Base-by-base conservation (phyloP, 2,329 filamentous ascomycete genomes). In the Monosporascus sp. region DNA sequence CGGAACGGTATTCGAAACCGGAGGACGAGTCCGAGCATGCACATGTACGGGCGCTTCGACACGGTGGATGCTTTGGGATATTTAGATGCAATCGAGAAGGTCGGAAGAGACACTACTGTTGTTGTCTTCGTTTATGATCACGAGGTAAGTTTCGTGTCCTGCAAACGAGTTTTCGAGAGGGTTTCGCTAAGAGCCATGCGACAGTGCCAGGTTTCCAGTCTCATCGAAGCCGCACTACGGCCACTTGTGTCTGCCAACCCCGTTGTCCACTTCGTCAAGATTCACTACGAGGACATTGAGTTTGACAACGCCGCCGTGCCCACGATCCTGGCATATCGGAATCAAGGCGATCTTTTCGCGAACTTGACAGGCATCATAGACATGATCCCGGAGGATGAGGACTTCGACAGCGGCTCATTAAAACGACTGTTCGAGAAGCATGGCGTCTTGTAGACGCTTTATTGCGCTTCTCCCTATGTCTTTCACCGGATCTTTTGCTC, bases 51-150 rank as follows among this genome's bases (percentile, higher is more conserved):
- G 22, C 82, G 80, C 14, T 75, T 97, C 57, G 87, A 92, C 56
- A 81, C 84, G 54, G 94, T 97, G 1, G 92, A 97, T 75, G 93
- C 90, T 7, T 77, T 88, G 58, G 94, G 92, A 18, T 99, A 96
- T 65, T 80, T 99, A n/a, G 92, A 97, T 70, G 92, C 93, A 52
- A 90, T 97, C 61, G 94, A 99, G 74, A 94, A 90, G 72, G 90
- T 93, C 5, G 79, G 84, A 39, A 73, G 85, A 47, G 89, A 93
- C 47, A 93, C 90, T 0, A 81, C 88, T 3, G 92, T 97, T 2
- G 88, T 97, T 2, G 94, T 99, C 27, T 95, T 93, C 72, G 91
- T 99, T 59, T 94, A 91, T 70, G 91, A 97, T 66, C 82, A 89
- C 56, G 81, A 88, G 77, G 91, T 96, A 81, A 68, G 84, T 72